Percentiles rank a stretch among this genome's conserved stretches.
phyloP scores from a whole-genome alignment of 164 flowering plant species.

The Saururus chinensis region DNA sequence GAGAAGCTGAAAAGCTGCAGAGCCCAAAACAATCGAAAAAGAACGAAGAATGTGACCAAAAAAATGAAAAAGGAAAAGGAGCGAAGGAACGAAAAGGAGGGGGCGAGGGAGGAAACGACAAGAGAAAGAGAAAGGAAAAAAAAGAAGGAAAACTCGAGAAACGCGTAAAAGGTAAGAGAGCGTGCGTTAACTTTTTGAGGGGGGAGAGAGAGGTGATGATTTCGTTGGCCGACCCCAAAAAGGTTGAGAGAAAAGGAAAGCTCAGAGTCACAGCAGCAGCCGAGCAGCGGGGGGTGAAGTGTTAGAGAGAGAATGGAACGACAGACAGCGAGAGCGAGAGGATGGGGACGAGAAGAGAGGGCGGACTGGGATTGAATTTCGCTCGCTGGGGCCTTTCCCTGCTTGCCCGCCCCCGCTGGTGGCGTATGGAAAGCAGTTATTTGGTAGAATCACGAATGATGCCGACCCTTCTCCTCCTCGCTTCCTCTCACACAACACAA shows the following conservation, averaged over 20 bases:
- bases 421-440: slow-evolving; percentile 54
- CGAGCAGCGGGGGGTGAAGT: too few species aligned
- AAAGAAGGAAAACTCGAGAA: slow-evolving; percentile 14
- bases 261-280: too few species aligned
- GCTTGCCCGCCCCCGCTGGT: slow-evolving; percentile 12
- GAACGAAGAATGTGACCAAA: too few species aligned
- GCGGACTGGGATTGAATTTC: slow-evolving; percentile 21
- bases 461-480: not conserved
- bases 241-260: not conserved
- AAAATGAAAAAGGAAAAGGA: too few species aligned
- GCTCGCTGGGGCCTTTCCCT: slow-evolving; percentile 29
- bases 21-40: too few species aligned
- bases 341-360: too few species aligned
- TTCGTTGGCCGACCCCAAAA: not conserved
- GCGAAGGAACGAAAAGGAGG: slow-evolving; percentile 6
- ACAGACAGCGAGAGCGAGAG: too few species aligned
- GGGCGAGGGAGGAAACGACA: slow-evolving; percentile 15
- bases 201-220: not conserved
- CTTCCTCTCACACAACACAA: too few species aligned
- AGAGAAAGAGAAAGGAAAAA: not conserved
- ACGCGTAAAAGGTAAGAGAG: slow-evolving; percentile 48
- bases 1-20: too few species aligned
- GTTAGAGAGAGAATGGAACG: slow-evolving; percentile 15
- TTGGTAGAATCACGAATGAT: slow-evolving; percentile 31
- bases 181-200: slow-evolving; percentile 32